phyloP scores from a whole-genome alignment of 1,284 basidiomycete species.

The Irpex sp. region DNA sequence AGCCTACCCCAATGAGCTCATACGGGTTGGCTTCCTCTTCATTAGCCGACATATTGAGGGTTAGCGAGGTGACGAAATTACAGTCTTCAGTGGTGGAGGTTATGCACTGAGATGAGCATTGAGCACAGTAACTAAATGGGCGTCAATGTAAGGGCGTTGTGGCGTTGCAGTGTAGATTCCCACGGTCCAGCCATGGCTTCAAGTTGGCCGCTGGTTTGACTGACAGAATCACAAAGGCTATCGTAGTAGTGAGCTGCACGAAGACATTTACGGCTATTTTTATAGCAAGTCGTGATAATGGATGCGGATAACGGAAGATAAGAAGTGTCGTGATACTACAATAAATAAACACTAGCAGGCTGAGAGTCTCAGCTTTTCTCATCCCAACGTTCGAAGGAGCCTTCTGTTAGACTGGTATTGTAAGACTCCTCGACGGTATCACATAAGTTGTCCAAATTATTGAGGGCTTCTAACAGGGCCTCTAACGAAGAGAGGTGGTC shows the following conservation, averaged over 20 bases:
- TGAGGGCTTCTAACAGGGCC: constrained; percentile 72
- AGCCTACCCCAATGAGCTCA: constrained; percentile 62
- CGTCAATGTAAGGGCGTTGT: not conserved
- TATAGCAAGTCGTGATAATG: no score
- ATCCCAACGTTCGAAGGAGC: constrained; percentile 60
- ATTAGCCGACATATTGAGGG: constrained; percentile 17
- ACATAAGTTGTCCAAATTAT: constrained; percentile 74
- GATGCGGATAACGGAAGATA: no score
- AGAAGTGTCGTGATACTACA: not conserved
- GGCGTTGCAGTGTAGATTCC: not conserved
- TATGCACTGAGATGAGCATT: not conserved
- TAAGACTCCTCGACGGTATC: constrained; percentile 67
- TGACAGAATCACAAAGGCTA: not conserved
- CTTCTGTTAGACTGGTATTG: constrained; percentile 48
- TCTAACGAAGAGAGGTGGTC: constrained; percentile 78
- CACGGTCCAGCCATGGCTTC: not conserved
- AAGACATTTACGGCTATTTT: not conserved
- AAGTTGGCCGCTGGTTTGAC: no score
- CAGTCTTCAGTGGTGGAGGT: not conserved
- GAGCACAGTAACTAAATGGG: not conserved
- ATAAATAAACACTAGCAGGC: not conserved
- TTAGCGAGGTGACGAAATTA: not conserved
- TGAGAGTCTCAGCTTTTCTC: constrained; percentile 49
- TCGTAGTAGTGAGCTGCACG: not conserved
- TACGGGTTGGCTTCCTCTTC: constrained; percentile 70